These are phyloP conservation scores for Thymus quinquecostatus DNA, from an alignment of 257 asterid genomes.

Conservation along the genomic window DNA sequence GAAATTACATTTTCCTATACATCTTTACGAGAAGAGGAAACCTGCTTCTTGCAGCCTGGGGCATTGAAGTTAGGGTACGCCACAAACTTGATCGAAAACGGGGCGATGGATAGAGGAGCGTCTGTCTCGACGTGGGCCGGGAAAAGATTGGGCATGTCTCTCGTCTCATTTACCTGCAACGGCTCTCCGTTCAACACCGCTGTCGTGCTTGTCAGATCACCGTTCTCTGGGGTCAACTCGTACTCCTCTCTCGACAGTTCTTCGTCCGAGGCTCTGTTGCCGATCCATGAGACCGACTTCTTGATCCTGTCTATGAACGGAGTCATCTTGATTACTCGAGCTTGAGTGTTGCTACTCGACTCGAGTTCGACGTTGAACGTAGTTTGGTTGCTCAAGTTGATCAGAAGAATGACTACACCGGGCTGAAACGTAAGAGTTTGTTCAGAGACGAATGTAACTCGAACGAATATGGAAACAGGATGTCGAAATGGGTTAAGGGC, in stretches of 20 bases:
- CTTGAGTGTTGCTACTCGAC: conserved; percentile 33
- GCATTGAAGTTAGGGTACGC: conserved; percentile 64
- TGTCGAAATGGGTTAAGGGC: not conserved
- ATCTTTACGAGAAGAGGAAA: not conserved
- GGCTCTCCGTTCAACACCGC: conserved; percentile 65
- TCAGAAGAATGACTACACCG: conserved; percentile 73
- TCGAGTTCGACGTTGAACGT: conserved; percentile 45
- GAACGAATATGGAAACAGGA: not conserved
- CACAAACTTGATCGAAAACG: conserved; percentile 75
- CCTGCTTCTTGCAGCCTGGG: conserved; percentile 48
- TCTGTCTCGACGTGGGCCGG: conserved; percentile 41
- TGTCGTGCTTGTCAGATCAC: conserved; percentile 53
- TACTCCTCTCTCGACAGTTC: conserved; percentile 67
- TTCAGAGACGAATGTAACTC: not conserved
- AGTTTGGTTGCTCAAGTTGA: conserved; percentile 77
- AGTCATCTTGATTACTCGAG: conserved; percentile 24
- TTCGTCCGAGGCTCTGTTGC: conserved; percentile 62
- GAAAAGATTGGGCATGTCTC: conserved; percentile 53
- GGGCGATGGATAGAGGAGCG: conserved; percentile 48
- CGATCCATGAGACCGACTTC: conserved; percentile 71
- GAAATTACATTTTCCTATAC: conserved; percentile 17
- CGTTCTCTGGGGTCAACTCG: conserved; percentile 64
- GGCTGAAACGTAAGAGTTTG: conserved; percentile 48
- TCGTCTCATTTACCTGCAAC: conserved; percentile 49
- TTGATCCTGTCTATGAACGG: conserved; percentile 54